Evolutionary conservation across 2,329 filamentous ascomycete genomes (phyloP).

Genomic region (Cercospora citrullina): DNA sequence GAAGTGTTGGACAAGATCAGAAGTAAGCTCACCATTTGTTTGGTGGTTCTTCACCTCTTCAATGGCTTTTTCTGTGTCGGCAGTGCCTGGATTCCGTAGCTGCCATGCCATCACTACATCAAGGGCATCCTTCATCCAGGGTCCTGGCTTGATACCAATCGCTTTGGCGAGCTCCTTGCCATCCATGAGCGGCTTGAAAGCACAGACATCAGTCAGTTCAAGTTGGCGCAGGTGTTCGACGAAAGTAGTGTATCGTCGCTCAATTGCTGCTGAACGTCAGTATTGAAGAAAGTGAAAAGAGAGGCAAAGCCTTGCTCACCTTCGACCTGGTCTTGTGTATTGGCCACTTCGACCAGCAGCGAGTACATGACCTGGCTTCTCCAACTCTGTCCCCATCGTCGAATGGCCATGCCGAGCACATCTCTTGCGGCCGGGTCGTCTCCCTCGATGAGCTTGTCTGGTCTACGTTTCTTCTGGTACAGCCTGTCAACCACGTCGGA

Average conservation of each 20-base stretch:
- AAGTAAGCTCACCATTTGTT: conserved; percentile 52
- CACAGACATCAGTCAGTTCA: conserved; percentile 53
- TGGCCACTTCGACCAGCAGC: conserved; percentile 62
- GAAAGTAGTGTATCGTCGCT: conserved; percentile 56
- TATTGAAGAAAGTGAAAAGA: conserved; percentile 5
- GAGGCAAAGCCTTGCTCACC: conserved; percentile 41
- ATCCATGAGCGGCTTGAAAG: conserved; percentile 60
- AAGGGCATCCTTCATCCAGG: conserved; percentile 80
- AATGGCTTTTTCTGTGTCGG: conserved; percentile 55
- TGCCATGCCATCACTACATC: conserved; percentile 87
- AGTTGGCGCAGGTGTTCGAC: conserved; percentile 53
- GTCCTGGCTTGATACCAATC: conserved; percentile 67
- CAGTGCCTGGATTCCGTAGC: conserved; percentile 69
- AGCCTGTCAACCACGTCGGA: conserved; percentile 56
- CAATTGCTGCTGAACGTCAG: conserved; percentile 42
- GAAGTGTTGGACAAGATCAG: conserved; percentile 54
- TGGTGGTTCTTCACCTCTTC: conserved; percentile 45
- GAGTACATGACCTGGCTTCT: conserved; percentile 68
- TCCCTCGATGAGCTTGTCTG: conserved; percentile 48
- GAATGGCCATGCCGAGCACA: conserved; percentile 70
- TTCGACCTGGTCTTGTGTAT: conserved; percentile 42
- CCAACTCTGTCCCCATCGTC: conserved; percentile 73
- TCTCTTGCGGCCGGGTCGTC: conserved; percentile 56
- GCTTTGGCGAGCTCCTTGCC: conserved; percentile 70
- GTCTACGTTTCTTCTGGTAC: conserved; percentile 50